A percentile compares a stretch with the other conserved stretches of the same genome.
Evolutionary conservation across 257 asterid species (phyloP).

Genomic region (Primulina tabacum): DNA sequence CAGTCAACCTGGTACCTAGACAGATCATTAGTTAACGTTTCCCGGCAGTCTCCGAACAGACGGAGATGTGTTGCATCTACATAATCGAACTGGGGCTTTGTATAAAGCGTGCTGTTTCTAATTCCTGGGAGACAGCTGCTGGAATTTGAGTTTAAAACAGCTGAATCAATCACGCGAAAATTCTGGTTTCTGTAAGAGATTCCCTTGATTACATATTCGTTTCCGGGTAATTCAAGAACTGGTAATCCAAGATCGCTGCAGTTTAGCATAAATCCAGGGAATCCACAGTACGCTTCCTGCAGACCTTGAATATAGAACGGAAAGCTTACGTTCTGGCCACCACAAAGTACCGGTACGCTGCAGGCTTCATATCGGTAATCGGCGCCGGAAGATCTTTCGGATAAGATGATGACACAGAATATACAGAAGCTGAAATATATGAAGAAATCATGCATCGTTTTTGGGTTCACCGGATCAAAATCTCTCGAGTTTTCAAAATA

Average conservation of each 20-base stretch:
- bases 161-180: slow-evolving; percentile 32
- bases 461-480: neutral
- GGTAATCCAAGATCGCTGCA: slow-evolving; percentile 38
- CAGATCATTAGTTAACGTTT: slow-evolving; percentile 4
- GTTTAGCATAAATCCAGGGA: slow-evolving; percentile 11
- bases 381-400: neutral
- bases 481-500: no score
- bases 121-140: slow-evolving; percentile 34
- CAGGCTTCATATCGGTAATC: neutral
- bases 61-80: slow-evolving; percentile 17
- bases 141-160: neutral
- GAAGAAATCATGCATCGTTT: neutral
- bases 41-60: slow-evolving; percentile 42
- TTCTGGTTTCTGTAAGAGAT: slow-evolving; percentile 30
- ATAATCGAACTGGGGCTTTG: neutral
- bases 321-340: neutral
- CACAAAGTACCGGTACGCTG: neutral
- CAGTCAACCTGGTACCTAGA: slow-evolving; percentile 25
- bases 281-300: neutral
- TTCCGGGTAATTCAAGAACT: slow-evolving; percentile 24
- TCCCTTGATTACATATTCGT: slow-evolving; percentile 31
- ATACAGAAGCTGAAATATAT: neutral
- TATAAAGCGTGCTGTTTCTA: slow-evolving; percentile 17
- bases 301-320: neutral
- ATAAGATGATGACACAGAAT: neutral